Conservation (phyloP, 345 rosid genomes). For the Eutrema yunnanense region DNA sequence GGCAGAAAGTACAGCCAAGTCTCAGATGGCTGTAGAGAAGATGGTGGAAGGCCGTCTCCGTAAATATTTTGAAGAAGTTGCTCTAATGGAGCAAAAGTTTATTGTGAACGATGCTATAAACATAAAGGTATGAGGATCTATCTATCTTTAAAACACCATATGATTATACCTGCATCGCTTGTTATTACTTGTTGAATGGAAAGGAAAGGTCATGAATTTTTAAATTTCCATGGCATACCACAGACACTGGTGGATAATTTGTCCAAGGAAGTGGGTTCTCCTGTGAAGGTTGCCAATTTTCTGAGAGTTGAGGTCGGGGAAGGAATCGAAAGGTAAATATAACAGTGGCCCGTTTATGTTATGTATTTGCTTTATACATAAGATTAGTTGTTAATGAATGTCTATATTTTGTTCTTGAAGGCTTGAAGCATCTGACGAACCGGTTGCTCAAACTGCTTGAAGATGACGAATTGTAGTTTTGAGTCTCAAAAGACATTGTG, state of each 20-base stretch:
- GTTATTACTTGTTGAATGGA: background rate
- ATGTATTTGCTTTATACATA: background rate
- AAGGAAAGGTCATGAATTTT: background rate
- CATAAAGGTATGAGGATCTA: slow-evolving; percentile 48
- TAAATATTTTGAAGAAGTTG: slow-evolving; percentile 90
- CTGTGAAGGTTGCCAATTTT: slow-evolving; percentile 71
- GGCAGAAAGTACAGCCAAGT: slow-evolving; percentile 86
- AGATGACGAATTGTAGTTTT: background rate
- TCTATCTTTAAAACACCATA: background rate
- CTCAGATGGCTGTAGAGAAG: slow-evolving; percentile 76
- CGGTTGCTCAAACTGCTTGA: slow-evolving; percentile 29
- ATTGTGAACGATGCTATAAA: slow-evolving; percentile 61
- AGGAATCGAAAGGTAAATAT: slow-evolving; percentile 74
- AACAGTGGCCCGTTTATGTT: background rate
- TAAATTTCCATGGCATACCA: background rate
- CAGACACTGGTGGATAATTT: slow-evolving; percentile 65
- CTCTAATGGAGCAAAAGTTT: slow-evolving; percentile 84
- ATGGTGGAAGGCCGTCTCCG: slow-evolving; percentile 98
- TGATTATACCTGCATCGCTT: background rate
- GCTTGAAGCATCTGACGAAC: slow-evolving; percentile 26
- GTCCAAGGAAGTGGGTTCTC: slow-evolving; percentile 73
- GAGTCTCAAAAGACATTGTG: no score
- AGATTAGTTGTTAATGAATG: background rate
- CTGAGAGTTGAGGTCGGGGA: slow-evolving; percentile 97
- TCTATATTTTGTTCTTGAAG: slow-evolving; percentile 9